Evolutionary conservation across 306 rosid genomes (phyloP), one percentile per base, ranked within the genome.

Genomic region (Dicorynia guianensis): DNA sequence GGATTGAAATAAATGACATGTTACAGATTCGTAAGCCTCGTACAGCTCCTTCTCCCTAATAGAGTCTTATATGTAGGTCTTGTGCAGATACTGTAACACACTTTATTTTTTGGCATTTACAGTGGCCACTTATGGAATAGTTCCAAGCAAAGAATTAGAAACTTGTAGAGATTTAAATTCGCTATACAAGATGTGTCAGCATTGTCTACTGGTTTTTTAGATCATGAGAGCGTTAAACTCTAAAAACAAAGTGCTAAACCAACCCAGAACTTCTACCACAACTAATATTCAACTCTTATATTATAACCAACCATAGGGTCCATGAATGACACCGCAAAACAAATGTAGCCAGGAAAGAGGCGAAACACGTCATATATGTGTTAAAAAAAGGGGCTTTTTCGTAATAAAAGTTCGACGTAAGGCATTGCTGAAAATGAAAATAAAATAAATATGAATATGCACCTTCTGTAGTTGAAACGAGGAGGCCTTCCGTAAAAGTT

Each of bases 401-500:
- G n/a, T 14, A n/a, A 50, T 7, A 5, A 25, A 25, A 1, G 30
- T 25, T 25, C 9, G 5, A 12, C 7, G 12, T 1, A 67, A 30
- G 20, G 50, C n/a, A 49, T 34, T 33, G 14, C 8, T 38, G 5
- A n/a, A n/a, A 13, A 8, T 15, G 6, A 8, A 14, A 54, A 4
- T 14, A 43, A 54, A 8, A 18, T 14, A 40, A 8, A 19, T 6
- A 33, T 8, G 8, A 43, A 63, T 13, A 5, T 52, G 10, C 44
- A 90, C 97, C 97, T 92, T 76, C 49, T 79, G 82, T 92, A 90
- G 69, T 80, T 87, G 82, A 90, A 89, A 66, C n/a, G 44, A 0
- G 98, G 97, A 72, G 97, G 85, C 50, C 82, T 83, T 6, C 96
- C 97, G 50, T 85, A 74, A 81, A 90, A 79, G 81, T 80, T 80